Evolutionary conservation across 2,329 filamentous ascomycete genomes (phyloP).

Genomic region (Alternaria ventricosa): DNA sequence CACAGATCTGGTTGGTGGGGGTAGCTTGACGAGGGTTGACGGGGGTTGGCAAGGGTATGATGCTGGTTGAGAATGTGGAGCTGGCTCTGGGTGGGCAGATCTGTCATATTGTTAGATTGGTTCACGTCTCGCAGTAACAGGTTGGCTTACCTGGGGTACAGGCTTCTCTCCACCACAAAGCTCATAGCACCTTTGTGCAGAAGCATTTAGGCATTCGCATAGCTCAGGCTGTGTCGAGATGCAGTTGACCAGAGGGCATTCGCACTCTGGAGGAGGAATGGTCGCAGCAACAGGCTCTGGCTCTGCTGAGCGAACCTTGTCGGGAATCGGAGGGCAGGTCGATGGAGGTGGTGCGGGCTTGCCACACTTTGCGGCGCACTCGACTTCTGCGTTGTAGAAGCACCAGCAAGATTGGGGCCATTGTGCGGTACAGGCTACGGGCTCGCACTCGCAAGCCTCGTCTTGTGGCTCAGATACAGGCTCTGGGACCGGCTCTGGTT

Average conservation of each 20-base stretch:
- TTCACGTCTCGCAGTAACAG: neutral
- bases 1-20: slow-evolving; percentile 33
- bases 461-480: neutral
- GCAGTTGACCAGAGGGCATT: slow-evolving; percentile 31
- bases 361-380: slow-evolving; percentile 35
- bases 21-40: neutral
- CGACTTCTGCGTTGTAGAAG: slow-evolving; percentile 25
- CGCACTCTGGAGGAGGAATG: slow-evolving; percentile 14
- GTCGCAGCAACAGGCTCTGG: neutral
- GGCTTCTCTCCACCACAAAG: slow-evolving; percentile 36
- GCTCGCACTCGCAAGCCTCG: slow-evolving; percentile 30
- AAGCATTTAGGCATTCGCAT: slow-evolving; percentile 40
- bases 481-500: neutral
- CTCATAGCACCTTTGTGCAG: slow-evolving; percentile 17
- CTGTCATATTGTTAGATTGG: neutral
- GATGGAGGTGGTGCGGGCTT: slow-evolving; percentile 4
- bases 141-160: slow-evolving; percentile 4
- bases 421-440: slow-evolving; percentile 21
- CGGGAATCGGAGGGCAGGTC: neutral
- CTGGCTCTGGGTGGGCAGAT: neutral
- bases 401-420: slow-evolving; percentile 42
- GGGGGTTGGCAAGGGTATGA: neutral
- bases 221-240: slow-evolving; percentile 32
- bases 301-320: neutral
- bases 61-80: neutral